Conservation (phyloP, 2,329 filamentous ascomycete genomes). For the Fusarium buxicola region DNA sequence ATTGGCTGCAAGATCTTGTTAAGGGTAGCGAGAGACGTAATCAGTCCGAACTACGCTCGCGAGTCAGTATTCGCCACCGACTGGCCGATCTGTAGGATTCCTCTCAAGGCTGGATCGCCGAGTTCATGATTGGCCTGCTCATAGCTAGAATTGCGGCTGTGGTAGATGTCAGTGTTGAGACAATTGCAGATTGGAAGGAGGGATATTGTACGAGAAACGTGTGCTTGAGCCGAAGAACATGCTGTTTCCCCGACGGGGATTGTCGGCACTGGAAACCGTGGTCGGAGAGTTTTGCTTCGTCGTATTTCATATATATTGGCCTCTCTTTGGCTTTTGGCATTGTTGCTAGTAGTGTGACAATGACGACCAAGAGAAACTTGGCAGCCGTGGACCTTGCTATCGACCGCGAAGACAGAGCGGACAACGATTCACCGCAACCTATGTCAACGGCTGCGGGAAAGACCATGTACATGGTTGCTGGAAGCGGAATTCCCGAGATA, state of each 20-base stretch:
- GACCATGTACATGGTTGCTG: constrained; percentile 34
- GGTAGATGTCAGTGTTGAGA: constrained; percentile 32
- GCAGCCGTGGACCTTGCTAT: background rate
- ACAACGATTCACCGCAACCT: background rate
- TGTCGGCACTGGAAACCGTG: constrained; percentile 16
- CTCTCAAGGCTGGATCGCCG: constrained; percentile 24
- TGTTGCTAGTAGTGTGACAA: constrained; percentile 17
- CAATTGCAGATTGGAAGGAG: constrained; percentile 28
- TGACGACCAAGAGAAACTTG: constrained; percentile 28
- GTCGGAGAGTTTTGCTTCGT: constrained; percentile 10
- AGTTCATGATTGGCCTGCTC: constrained; percentile 27
- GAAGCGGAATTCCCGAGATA: constrained; percentile 33
- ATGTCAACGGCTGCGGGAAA: background rate
- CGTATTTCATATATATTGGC: constrained; percentile 22
- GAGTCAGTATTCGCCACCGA: constrained; percentile 1
- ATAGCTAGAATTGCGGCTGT: constrained; percentile 15
- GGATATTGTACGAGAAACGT: constrained; percentile 22
- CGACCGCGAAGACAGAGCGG: fast-evolving
- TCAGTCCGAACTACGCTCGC: background rate
- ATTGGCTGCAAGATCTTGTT: constrained; percentile 71
- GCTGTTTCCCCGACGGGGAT: background rate
- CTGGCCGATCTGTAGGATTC: constrained; percentile 11
- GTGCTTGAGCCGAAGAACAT: constrained; percentile 13
- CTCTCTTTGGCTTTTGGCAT: constrained; percentile 21
- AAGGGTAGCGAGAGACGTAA: background rate